Conservation (phyloP, 2,329 filamentous ascomycete genomes). For the Pseudopithomyces chartarum region DNA sequence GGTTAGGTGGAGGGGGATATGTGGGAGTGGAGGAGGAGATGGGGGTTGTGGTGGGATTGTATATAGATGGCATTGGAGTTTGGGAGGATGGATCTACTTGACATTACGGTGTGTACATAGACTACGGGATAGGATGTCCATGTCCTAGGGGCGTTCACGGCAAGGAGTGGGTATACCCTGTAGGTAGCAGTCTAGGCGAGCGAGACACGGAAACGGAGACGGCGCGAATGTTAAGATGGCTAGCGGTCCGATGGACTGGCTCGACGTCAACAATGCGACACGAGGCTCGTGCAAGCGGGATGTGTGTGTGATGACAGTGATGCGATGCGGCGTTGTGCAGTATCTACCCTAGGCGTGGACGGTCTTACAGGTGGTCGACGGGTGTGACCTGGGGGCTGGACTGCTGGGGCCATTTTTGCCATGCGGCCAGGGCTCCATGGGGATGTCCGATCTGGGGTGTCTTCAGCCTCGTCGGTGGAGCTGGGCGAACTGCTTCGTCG, state of each 20-base stretch:
- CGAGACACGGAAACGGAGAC: no score
- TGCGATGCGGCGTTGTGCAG: not conserved
- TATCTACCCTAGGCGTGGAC: no score
- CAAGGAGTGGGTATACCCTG: not conserved
- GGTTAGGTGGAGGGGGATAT: not conserved
- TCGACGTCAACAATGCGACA: no score
- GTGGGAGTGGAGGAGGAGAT: not conserved
- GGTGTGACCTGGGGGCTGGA: constrained; percentile 3
- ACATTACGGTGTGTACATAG: not conserved
- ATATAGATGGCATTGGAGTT: not conserved
- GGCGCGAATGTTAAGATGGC: no score
- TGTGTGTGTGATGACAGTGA: not conserved
- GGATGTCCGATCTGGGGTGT: no score
- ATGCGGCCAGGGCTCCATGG: no score
- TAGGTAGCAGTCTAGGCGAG: no score
- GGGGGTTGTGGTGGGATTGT: not conserved
- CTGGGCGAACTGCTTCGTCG: not conserved
- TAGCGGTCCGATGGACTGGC: no score
- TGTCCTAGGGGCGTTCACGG: not conserved
- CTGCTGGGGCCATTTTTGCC: no score
- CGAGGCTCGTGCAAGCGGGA: no score
- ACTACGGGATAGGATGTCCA: not conserved
- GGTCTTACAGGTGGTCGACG: not conserved
- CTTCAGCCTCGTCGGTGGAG: no score
- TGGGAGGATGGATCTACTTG: constrained; percentile 60